A percentile compares a stretch with the other conserved stretches of the same genome.
These are phyloP conservation scores for Hordeum pubiflorum DNA, from an alignment of 202 grass and related monocot genomes.

Conservation along the genomic window DNA sequence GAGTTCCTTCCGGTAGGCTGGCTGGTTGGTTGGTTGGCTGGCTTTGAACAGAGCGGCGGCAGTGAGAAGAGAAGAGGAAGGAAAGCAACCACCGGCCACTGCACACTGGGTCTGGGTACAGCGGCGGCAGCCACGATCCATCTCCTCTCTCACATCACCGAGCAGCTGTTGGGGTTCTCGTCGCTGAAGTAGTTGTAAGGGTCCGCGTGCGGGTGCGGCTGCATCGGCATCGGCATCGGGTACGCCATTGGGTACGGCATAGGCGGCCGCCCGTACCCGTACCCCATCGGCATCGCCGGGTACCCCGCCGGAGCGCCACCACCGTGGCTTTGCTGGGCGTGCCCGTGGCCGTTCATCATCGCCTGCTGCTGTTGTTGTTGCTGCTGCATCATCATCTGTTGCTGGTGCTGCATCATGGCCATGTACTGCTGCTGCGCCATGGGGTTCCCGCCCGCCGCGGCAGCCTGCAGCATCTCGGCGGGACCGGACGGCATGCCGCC, in stretches of 20 bases:
- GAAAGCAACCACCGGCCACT: not conserved
- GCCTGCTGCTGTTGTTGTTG: conserved; percentile 51
- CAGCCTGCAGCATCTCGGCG: conserved; percentile 45
- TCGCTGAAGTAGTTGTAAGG: conserved; percentile 74
- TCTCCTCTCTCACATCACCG: conserved; percentile 59
- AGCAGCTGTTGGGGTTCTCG: conserved; percentile 86
- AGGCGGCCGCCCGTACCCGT: conserved; percentile 46
- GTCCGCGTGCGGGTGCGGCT: conserved; percentile 35
- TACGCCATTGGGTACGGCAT: conserved; percentile 38
- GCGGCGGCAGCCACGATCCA: not conserved
- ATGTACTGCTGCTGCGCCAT: conserved; percentile 66
- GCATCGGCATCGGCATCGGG: conserved; percentile 16
- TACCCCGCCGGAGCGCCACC: conserved; percentile 9
- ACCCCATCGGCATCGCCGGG: conserved; percentile 33
- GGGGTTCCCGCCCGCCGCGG: conserved; percentile 25
- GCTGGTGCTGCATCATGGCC: conserved; percentile 48
- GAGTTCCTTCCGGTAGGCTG: not conserved
- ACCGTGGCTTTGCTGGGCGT: not conserved
- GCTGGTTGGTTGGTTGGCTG: no score
- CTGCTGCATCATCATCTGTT: conserved; percentile 24
- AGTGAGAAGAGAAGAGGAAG: not conserved
- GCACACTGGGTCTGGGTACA: not conserved
- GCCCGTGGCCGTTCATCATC: conserved; percentile 57
- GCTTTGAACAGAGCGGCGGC: not conserved
- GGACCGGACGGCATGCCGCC: not conserved